Evolutionary conservation across 2,329 filamentous ascomycete species (phyloP), one percentile per base, ranked within the genome.

Genomic region (Ophiocordyceps camponoti-saundersi): DNA sequence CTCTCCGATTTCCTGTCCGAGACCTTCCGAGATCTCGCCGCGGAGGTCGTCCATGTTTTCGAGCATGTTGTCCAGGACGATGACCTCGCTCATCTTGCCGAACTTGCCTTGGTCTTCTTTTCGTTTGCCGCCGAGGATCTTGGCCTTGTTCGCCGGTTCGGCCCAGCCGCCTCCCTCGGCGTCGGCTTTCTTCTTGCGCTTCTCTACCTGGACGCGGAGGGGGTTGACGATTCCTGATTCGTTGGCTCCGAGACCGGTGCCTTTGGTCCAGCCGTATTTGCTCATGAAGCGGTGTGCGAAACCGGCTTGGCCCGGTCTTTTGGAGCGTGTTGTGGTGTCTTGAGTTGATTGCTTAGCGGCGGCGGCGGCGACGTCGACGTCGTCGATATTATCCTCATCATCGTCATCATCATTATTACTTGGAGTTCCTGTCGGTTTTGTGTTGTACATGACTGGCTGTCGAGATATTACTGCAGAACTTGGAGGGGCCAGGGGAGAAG

Each of bases 1-100:
- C 57, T 95, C 86, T 7, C 92, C 92, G 62, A 98, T 95, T 61
- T 95, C 89, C 65, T 96, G 90, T 54, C 90, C 81, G 45, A 98
- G 67, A 0, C 78, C 78, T 15, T 74, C 73, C 49, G 80, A 76
- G 44, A 95, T 77, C 61, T 95, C 90, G n/a, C 70, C 72, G 48
- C 82, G 75, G 42, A 95, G 66, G 58, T 95, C 70, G 2, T 67
- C 74, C 70, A 96, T 80, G 6, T 82, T 85, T 51, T 92, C 80
- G 1, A 96, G 73, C 85, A 96, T 95, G 45, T 85, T 81, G 46
- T 75, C 73, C 18, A 95, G 66, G 43, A 93, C 79, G 45, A 96
- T 76, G 18, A 96, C 90, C 52, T 84, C 77, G 49, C 81, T 87
- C 75, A 90, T 87, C 47, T 71, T 62, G 18, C 84, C 82, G 57